Evolutionary conservation across 176 grass and related monocot species (phyloP).

Genomic region (Zoysia pacifica): DNA sequence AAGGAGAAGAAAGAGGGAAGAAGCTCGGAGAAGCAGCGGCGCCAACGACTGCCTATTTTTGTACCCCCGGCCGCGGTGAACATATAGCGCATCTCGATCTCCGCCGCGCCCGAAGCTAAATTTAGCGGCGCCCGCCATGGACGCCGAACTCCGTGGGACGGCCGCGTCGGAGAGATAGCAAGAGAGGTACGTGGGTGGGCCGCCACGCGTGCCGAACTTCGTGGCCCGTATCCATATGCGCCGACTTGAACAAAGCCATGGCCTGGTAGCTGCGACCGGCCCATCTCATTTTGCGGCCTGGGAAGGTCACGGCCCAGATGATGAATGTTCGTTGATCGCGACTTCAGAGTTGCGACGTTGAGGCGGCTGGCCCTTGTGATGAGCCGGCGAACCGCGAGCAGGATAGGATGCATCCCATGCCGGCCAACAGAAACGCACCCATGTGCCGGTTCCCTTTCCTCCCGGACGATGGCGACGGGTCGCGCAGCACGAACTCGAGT

Average conservation of each 20-base stretch:
- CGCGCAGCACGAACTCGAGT: not conserved
- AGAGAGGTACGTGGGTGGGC: too few relatives aligned
- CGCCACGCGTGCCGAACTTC: too few relatives aligned
- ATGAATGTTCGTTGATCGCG: not conserved
- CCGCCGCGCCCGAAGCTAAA: conserved; percentile 4
- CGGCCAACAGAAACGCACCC: conserved; percentile 16
- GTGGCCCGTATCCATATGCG: too few relatives aligned
- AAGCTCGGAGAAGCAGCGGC: conserved; percentile 48
- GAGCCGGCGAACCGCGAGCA: not conserved
- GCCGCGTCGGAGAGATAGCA: not conserved
- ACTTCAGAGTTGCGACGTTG: not conserved
- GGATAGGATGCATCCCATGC: not conserved
- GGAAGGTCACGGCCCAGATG: not conserved
- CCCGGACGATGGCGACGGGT: conserved; percentile 14
- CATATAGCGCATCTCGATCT: conserved; percentile 3
- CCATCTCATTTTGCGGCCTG: too few relatives aligned
- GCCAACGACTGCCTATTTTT: conserved; percentile 41
- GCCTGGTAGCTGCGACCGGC: too few relatives aligned
- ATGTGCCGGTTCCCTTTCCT: not conserved
- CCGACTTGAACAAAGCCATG: too few relatives aligned
- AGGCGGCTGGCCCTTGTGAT: not conserved
- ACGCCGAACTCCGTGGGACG: conserved; percentile 17
- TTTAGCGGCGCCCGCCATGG: conserved; percentile 21
- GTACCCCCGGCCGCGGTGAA: conserved; percentile 22
- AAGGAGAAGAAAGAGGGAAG: conserved; percentile 48